Evolutionary conservation across 75 land plant species (phyloP), one percentile per base, ranked within the genome.

Genomic region (Pinus albicaulis): DNA sequence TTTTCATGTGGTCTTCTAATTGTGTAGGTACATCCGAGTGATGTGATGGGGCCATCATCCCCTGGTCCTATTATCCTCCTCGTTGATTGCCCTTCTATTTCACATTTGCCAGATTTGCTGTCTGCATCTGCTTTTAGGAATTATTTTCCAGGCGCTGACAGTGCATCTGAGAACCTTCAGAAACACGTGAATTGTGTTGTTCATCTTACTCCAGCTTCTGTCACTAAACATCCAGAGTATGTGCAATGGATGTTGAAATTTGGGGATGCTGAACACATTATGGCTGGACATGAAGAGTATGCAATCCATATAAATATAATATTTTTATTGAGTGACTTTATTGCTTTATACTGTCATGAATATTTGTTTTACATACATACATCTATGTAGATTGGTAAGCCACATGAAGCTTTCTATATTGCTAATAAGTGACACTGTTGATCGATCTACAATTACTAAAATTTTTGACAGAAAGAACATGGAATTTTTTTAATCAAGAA

Each of bases 1-100:
- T 57, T 79, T 13, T 13, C 56, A 55, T 59, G n/a, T 14, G 34
- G 11, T 74, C 44, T 19, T 24, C 4, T 58, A 55, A 11, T 44
- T 60, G n/a, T 80, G 76, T 76, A 97, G 99, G 90, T 97, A 66
- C 86, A 87, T 82, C 98, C 99, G 77, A 85, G 88, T 78, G 98
- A 94, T 92, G 99, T 96, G 2, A 79, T 96, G 84, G 98, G 76
- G 28, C 98, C 99, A 59, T 86, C 98, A 59, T 57, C 82, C 69
- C 98, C 99, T 69, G 99, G 99, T 34, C 99, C 99, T n/a, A 87
- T 94, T 64, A 78, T 92, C 57, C 66, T 97, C 15, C 80, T 97
- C 55, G 92, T 97, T 20, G 98, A 95, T 76, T 97, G 99, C 62
- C 99, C 99, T 53, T 86, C 95, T 25, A 38, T 25, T 44, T 81